A percentile compares a stretch with the other conserved stretches of the same genome.
Evolutionary conservation across 2,329 filamentous ascomycete genomes (phyloP).

Genomic region (Fusarium transvaalense): DNA sequence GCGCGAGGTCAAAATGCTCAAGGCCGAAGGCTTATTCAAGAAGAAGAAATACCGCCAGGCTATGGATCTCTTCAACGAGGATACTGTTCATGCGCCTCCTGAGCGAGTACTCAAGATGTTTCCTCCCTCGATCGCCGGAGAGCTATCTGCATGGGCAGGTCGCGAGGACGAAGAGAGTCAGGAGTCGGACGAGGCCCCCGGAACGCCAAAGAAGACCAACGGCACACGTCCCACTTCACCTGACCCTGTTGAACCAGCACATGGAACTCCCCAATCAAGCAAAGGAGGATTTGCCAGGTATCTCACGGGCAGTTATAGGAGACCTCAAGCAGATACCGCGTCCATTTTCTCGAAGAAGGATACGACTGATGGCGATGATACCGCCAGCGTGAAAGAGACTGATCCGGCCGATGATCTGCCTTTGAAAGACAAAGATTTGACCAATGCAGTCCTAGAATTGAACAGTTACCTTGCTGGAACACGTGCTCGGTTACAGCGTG

Average conservation of each 20-base stretch:
- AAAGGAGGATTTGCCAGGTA: conserved; percentile 66
- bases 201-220: conserved; percentile 47
- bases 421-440: conserved; percentile 85
- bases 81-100: conserved; percentile 88
- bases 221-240: conserved; percentile 47
- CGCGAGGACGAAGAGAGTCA: conserved; percentile 51
- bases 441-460: conserved; percentile 82
- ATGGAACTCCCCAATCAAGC: conserved; percentile 53
- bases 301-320: conserved; percentile 61
- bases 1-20: conserved; percentile 89
- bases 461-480: conserved; percentile 91
- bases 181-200: conserved; percentile 56
- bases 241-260: conserved; percentile 46
- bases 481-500: conserved; percentile 72
- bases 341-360: conserved; percentile 72
- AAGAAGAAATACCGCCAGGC: conserved; percentile 86
- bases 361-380: conserved; percentile 66
- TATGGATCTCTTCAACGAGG: conserved; percentile 86
- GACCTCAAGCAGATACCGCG: conserved; percentile 64
- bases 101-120: conserved; percentile 89
- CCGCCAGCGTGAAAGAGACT: conserved; percentile 64
- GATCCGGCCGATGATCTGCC: conserved; percentile 61
- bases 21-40: conserved; percentile 87
- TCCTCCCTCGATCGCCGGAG: conserved; percentile 84
- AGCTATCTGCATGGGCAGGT: conserved; percentile 71